Percentiles rank a stretch among this genome's conserved stretches.
These are phyloP conservation scores for Silene uniflora DNA, from an alignment of 148 eudicot species.

Conservation along the genomic window DNA sequence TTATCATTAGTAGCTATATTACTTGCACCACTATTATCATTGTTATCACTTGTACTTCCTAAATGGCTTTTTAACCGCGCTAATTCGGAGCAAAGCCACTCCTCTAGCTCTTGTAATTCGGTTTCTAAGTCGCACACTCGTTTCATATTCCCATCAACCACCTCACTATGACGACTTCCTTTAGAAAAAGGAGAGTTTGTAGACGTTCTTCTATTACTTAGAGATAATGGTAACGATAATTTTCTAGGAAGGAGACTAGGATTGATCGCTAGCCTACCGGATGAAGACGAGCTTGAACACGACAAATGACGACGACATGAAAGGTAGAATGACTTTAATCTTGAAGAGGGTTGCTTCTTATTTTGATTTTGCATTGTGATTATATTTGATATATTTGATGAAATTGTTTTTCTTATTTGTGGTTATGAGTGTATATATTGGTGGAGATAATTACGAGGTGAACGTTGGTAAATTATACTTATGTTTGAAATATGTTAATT, in stretches of 20 bases:
- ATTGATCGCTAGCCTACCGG: slow-evolving; percentile 7
- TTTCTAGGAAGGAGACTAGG: slow-evolving; percentile 14
- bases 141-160: slow-evolving; percentile 5
- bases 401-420: background rate
- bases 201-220: background rate
- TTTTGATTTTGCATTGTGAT: slow-evolving; percentile 22
- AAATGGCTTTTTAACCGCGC: slow-evolving; percentile 20
- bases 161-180: background rate
- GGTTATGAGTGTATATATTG: background rate
- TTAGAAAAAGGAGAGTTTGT: background rate
- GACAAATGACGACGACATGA: slow-evolving; percentile 20
- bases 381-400: background rate
- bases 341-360: slow-evolving; percentile 20
- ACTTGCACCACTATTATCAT: background rate
- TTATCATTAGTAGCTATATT: background rate
- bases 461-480: background rate
- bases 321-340: slow-evolving; percentile 15
- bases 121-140: slow-evolving; percentile 22
- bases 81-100: slow-evolving; percentile 19
- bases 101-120: slow-evolving; percentile 27
- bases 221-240: background rate
- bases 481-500: no score
- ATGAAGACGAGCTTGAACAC: slow-evolving; percentile 18
- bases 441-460: background rate
- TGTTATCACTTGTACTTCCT: background rate